phyloP scores from a whole-genome alignment of 345 rosid genomes.

The Eucalyptus caleyi region DNA sequence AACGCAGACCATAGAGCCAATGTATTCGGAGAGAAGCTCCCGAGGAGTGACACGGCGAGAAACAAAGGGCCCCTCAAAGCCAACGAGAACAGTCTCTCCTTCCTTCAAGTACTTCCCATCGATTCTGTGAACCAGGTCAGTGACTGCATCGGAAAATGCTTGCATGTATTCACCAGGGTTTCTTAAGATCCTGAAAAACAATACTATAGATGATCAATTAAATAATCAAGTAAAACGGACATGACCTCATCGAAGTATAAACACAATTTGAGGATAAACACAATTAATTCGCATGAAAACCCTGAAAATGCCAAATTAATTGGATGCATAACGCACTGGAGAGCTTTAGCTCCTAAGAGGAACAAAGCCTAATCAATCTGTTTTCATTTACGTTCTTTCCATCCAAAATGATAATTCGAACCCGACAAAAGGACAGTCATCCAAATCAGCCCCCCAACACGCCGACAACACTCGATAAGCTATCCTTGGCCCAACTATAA shows the following conservation, averaged over 20 bases:
- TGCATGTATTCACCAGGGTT: conserved; percentile 85
- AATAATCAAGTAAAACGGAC: neutral
- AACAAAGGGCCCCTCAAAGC: conserved; percentile 93
- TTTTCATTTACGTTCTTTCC: neutral
- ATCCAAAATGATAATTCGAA: neutral
- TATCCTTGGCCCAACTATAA: neutral
- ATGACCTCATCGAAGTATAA: neutral
- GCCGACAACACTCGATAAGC: neutral
- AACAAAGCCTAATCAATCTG: neutral
- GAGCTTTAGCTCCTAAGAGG: neutral
- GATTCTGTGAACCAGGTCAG: conserved; percentile 60
- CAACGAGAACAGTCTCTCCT: conserved; percentile 75
- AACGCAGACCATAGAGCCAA: conserved; percentile 94
- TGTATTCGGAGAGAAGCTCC: conserved; percentile 86
- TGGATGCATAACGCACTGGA: neutral
- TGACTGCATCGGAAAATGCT: conserved; percentile 85
- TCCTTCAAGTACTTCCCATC: conserved; percentile 74
- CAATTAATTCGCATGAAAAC: neutral
- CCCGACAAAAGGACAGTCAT: neutral
- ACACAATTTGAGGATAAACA: neutral
- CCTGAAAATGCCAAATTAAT: neutral
- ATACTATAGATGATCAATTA: neutral
- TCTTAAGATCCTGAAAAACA: conserved; percentile 46
- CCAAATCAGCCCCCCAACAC: neutral
- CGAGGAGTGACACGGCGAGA: conserved; percentile 92